A percentile compares a stretch with the other conserved stretches of the same genome.
These are phyloP conservation scores for Fusarium napiforme DNA, from an alignment of 2,329 filamentous ascomycete species.

Conservation along the genomic window DNA sequence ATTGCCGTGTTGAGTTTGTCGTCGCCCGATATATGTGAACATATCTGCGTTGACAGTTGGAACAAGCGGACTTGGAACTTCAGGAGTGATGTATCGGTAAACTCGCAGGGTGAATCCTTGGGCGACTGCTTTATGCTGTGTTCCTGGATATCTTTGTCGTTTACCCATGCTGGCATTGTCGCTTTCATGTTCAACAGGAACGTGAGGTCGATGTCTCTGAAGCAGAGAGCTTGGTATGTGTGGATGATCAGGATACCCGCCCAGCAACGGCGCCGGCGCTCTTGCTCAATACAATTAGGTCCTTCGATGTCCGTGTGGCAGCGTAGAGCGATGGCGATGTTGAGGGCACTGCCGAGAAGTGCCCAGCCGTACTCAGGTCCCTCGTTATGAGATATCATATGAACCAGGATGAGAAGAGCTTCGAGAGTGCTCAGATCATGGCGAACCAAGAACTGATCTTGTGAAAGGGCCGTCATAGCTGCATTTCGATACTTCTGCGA, in stretches of 20 bases:
- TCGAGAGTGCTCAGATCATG: neutral
- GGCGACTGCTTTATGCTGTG: neutral
- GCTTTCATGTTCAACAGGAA: constrained; percentile 20
- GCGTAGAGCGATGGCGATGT: neutral
- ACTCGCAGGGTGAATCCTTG: neutral
- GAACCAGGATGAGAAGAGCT: constrained; percentile 4
- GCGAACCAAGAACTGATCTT: neutral
- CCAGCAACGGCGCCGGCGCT: neutral
- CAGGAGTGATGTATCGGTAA: neutral
- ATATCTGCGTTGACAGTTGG: neutral
- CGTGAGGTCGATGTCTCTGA: constrained; percentile 6
- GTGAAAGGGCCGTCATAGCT: constrained; percentile 1
- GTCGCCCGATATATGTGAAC: neutral
- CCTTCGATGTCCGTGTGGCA: neutral
- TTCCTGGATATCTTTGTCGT: neutral
- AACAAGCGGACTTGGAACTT: constrained; percentile 8
- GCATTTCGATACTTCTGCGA: constrained; percentile 2
- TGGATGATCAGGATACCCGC: neutral
- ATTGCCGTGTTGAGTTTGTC: neutral
- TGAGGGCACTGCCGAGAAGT: constrained; percentile 5
- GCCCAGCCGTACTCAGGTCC: constrained; percentile 14
- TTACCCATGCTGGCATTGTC: constrained; percentile 1
- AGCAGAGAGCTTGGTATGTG: constrained; percentile 3
- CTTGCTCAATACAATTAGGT: neutral
- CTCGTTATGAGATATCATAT: constrained; percentile 12